Evolutionary conservation across 2,329 filamentous ascomycete species (phyloP), one percentile per base, ranked within the genome.

Genomic region (Cladobotryum mycophilum): DNA sequence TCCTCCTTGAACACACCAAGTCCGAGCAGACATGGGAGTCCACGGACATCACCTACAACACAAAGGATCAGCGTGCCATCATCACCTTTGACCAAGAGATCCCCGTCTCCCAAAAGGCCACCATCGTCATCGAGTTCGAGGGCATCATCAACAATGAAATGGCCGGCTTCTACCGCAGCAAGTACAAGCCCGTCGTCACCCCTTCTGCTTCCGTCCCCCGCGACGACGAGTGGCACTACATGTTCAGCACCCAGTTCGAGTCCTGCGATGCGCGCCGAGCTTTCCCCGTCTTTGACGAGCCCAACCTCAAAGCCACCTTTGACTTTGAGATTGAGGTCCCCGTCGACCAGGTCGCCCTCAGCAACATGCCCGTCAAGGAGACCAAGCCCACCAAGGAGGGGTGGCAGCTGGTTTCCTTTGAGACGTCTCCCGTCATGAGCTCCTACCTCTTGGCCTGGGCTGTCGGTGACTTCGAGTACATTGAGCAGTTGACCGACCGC

Each of bases 251-350:
- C 45, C 93, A 99, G 67, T 99, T 99, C 65, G 93, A 99, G 75
- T 86, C 91, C 42, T 96, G 90, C 64, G 93, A 99, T 71, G 93
- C 93, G 55, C 86, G 93, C 57, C 81, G 91, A 58, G 92, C 93
- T 8, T 96, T 99, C 72, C 93, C 93, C 44, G 99, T 93, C 74
- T 97, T 97, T 64, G 93, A 99, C 65, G 93, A 99, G 73, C 93
- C 93, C 40, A 96, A 95, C 63, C 79, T 97, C 57, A 99, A 99
- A 73, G 89, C 93, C 11, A 92, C 90, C 2, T 97, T 96, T 64
- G 91, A 96, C 68, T 88, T 99, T 53, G 80, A 90, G 62, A 86
- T 99, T 56, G 92, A 97, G 72, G 80, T 96, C 43, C 92, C 93
- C 14, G 84, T 86, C 43, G 89, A 92, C 58, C 86, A 93, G 69